Conservation (phyloP, 1,284 basidiomycete species). For the Tilletia indica region DNA sequence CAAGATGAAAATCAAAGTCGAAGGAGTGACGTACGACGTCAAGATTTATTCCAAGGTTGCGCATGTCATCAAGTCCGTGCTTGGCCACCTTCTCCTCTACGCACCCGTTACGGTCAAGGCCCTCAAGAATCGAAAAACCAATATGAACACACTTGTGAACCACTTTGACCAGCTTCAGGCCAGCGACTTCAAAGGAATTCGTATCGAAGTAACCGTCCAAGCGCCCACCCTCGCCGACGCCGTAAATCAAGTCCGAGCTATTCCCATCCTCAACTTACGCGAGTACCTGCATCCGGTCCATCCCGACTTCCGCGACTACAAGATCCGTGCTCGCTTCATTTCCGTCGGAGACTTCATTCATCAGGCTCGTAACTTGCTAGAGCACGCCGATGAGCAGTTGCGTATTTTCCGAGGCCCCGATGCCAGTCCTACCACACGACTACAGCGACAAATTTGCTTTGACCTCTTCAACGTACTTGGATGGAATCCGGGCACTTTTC, state of each 20-base stretch:
- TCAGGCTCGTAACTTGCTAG: neutral
- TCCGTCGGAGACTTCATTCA: neutral
- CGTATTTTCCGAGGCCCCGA: neutral
- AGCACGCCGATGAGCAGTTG: neutral
- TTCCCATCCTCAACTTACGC: neutral
- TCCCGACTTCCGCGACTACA: neutral
- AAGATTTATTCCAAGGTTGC: neutral
- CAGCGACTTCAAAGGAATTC: neutral
- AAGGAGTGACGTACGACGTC: neutral
- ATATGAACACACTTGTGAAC: neutral
- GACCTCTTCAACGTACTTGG: neutral
- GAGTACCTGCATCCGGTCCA: constrained; percentile 1
- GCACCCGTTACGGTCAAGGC: neutral
- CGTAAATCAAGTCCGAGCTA: neutral
- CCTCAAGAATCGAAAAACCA: neutral
- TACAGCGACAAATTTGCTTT: neutral
- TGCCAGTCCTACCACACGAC: neutral
- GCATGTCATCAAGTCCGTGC: neutral
- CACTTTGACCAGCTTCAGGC: neutral
- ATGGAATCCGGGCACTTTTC: neutral
- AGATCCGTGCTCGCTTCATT: neutral
- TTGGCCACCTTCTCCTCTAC: neutral
- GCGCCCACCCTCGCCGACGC: neutral
- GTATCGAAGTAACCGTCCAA: neutral
- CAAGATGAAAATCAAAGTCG: neutral